A percentile compares a stretch with the other conserved stretches of the same genome.
Conservation (phyloP, 352 stramenopile genomes). For the Phytophthora lateralis region DNA sequence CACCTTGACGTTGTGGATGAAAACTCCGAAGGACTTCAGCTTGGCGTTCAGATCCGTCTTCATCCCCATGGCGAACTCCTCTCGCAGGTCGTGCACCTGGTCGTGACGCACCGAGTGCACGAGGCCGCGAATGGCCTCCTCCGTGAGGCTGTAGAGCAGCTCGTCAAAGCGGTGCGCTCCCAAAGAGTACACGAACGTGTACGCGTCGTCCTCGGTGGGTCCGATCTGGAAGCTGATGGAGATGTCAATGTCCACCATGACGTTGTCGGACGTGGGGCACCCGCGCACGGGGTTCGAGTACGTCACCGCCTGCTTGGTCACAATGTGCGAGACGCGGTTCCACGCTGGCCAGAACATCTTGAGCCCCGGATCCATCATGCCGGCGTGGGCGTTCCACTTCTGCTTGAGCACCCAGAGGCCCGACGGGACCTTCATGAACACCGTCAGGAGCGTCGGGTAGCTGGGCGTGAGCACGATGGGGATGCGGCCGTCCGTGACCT, state of each 20-base stretch:
- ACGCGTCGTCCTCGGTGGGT: slow-evolving; percentile 71
- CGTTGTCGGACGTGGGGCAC: slow-evolving; percentile 85
- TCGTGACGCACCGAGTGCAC: slow-evolving; percentile 86
- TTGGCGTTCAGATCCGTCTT: slow-evolving; percentile 85
- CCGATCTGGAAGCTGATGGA: slow-evolving; percentile 90
- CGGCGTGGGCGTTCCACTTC: slow-evolving; percentile 81
- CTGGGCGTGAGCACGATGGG: slow-evolving; percentile 66
- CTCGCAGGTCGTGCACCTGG: slow-evolving; percentile 78
- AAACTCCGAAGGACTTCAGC: slow-evolving; percentile 69
- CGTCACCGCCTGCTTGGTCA: slow-evolving; percentile 85
- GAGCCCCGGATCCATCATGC: slow-evolving; percentile 80
- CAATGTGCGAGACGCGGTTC: slow-evolving; percentile 87
- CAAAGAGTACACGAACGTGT: slow-evolving; percentile 87
- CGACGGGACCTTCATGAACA: slow-evolving; percentile 67
- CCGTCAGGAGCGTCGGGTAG: slow-evolving; percentile 57
- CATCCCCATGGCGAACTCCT: slow-evolving; percentile 86
- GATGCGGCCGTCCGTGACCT: slow-evolving; percentile 56
- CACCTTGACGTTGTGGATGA: slow-evolving; percentile 91
- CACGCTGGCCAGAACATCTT: slow-evolving; percentile 80
- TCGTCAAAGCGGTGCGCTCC: slow-evolving; percentile 85
- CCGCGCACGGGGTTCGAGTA: slow-evolving; percentile 76
- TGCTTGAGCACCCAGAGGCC: slow-evolving; percentile 85
- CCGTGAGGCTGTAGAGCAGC: slow-evolving; percentile 78
- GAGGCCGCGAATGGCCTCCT: slow-evolving; percentile 79
- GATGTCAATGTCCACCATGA: slow-evolving; percentile 91